Evolutionary conservation across 2,329 filamentous ascomycete genomes (phyloP).

Genomic region (Hyphodiscus sp.): DNA sequence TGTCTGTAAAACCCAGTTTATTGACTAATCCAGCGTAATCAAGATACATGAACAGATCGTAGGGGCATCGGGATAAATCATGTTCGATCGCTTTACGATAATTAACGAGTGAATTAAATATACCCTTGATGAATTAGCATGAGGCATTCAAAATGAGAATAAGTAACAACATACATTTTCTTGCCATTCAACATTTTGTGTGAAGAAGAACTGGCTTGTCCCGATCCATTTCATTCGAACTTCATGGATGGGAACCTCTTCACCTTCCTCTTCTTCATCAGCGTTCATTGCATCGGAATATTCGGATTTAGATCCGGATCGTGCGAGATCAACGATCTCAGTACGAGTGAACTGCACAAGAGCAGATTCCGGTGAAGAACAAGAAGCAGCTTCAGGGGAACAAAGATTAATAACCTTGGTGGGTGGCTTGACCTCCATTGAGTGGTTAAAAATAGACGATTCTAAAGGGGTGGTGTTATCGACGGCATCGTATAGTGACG

Average conservation of each 20-base stretch:
- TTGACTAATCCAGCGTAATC: conserved; percentile 10
- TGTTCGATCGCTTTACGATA: conserved; percentile 9
- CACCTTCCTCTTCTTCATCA: no score
- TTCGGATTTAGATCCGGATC: no score
- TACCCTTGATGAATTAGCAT: conserved; percentile 6
- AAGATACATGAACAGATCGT: conserved; percentile 17
- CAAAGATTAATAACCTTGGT: no score
- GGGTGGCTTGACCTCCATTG: no score
- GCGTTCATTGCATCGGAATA: no score
- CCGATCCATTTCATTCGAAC: conserved; percentile 22
- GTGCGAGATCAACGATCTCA: no score
- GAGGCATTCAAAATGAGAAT: not conserved
- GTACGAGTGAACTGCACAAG: no score
- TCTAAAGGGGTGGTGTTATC: no score
- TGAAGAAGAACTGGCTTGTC: conserved; percentile 12
- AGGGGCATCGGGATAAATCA: conserved; percentile 6
- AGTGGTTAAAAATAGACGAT: no score
- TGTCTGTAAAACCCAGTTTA: conserved; percentile 22
- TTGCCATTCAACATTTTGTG: conserved; percentile 6
- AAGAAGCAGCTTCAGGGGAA: no score
- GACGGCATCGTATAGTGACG: no score
- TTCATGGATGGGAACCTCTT: not conserved
- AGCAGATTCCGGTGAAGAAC: no score
- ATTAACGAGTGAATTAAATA: conserved; percentile 8
- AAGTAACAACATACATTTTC: conserved; percentile 5